Base-by-base conservation (phyloP, 768 basidiomycete genomes). In the Exidia glandulosa region DNA sequence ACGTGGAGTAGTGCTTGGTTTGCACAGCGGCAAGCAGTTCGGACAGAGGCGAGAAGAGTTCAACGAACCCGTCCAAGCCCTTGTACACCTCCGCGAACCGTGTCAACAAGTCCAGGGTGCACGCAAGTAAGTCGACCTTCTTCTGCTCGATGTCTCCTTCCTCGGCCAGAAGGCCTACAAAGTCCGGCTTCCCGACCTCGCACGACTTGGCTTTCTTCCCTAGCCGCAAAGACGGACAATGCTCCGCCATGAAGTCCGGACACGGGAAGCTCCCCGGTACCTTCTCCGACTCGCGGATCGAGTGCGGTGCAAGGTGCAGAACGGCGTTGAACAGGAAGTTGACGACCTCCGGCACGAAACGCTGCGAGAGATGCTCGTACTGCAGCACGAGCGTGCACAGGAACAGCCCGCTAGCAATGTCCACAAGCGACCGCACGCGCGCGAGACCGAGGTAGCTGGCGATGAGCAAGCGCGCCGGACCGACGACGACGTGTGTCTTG, bases 381-480 rank as follows among this genome's bases (percentile, higher is more conserved):
- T 97, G 85, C 33, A 86, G 71, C 2, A 90, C 84, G 2, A 98
- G 74, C 1, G 90, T 88, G 69, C 87, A 91, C 25, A 98, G 74
- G 76, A 96, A 96, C 45, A 97, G 73, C 1, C 96, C 96, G 59
- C 87, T 87, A 1, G 87, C 79, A 56, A 97, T 67, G 71, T 99
- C 94, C 19, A 72, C 62, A 16, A 90, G 67, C 12, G 83, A 82
- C 57, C 94, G 81, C 1, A 98, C 80, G 3, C 93, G 85, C 59
- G 84, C 81, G 31, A 99, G 77, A 7, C 86, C 86, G 19, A 99
- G 85, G 69, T 97, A 98, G 52, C 92, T 86, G 1, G 89, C 91
- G 77, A 96, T 89, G 59, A 98, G 80, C 19, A 98, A 73, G 56
- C 92, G 82, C 0, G 94, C 81, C 0, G 94, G 91, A 0, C 90